These are phyloP conservation scores for Neostapfia colusana DNA, from an alignment of 176 grass and related monocot genomes.

Conservation along the genomic window DNA sequence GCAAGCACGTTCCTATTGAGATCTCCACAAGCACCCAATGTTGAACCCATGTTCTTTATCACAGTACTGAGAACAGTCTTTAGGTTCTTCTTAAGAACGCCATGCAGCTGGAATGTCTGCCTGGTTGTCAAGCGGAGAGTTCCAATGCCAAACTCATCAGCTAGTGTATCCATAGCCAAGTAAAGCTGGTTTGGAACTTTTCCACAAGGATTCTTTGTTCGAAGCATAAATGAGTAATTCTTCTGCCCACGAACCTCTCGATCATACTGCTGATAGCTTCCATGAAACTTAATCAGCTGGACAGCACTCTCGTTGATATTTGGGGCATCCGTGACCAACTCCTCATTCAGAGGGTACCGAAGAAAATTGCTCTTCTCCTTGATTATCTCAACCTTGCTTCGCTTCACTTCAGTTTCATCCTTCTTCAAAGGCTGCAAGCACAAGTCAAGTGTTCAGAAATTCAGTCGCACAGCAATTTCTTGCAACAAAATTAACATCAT, in stretches of 20 bases:
- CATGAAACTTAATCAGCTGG: slow-evolving; percentile 95
- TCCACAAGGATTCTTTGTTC: slow-evolving; percentile 93
- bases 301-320: slow-evolving; percentile 87
- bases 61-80: slow-evolving; percentile 81
- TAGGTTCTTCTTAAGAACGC: slow-evolving; percentile 90
- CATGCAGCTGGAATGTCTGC: slow-evolving; percentile 97
- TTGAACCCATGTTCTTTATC: slow-evolving; percentile 94
- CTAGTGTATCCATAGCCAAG: slow-evolving; percentile 82
- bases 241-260: slow-evolving; percentile 78
- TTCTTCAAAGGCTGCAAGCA: slow-evolving; percentile 73
- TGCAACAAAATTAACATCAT: background rate
- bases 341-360: slow-evolving; percentile 88
- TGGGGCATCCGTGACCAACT: slow-evolving; percentile 70
- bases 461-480: background rate
- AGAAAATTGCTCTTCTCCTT: slow-evolving; percentile 98
- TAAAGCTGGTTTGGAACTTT: slow-evolving; percentile 91
- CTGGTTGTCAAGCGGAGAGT: slow-evolving; percentile 90
- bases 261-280: slow-evolving; percentile 91
- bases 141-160: slow-evolving; percentile 92
- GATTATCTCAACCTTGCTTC: slow-evolving; percentile 97
- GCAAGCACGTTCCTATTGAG: slow-evolving; percentile 97
- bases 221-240: slow-evolving; percentile 95
- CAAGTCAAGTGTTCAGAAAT: background rate
- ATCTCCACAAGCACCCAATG: slow-evolving; percentile 94
- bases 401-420: slow-evolving; percentile 58